phyloP scores from a whole-genome alignment of 257 asterid species.

The Vinca minor region DNA sequence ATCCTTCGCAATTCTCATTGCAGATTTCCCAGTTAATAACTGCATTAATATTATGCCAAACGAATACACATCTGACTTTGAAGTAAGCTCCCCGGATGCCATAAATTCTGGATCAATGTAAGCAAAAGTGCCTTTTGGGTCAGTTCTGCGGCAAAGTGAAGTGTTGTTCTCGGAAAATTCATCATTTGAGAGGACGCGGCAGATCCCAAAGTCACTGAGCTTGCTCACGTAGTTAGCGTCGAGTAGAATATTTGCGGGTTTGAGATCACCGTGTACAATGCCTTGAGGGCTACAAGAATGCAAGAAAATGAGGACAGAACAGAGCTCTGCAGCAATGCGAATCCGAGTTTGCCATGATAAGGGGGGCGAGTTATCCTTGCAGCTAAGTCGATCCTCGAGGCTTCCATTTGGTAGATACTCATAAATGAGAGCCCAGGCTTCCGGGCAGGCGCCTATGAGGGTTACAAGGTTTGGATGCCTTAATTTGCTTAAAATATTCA shows the following conservation, averaged over 20 bases:
- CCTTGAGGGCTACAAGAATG: conserved; percentile 61
- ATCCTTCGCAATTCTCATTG: conserved; percentile 50
- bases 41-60: conserved; percentile 68
- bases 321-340: conserved; percentile 74
- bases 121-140: conserved; percentile 55
- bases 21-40: conserved; percentile 74
- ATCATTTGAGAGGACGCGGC: conserved; percentile 38
- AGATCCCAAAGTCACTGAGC: conserved; percentile 79
- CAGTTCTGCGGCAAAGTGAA: conserved; percentile 35
- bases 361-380: conserved; percentile 79
- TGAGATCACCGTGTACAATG: conserved; percentile 72
- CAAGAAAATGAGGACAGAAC: conserved; percentile 76
- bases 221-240: conserved; percentile 66
- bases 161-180: conserved; percentile 32
- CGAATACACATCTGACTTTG: conserved; percentile 77
- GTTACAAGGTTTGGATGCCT: conserved; percentile 89
- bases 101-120: conserved; percentile 82
- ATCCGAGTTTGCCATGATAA: conserved; percentile 84
- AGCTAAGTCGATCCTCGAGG: conserved; percentile 82
- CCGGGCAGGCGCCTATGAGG: conserved; percentile 86
- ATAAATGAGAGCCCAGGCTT: conserved; percentile 64
- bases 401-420: conserved; percentile 89
- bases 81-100: conserved; percentile 67
- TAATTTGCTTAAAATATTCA: conserved; percentile 65
- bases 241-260: conserved; percentile 73